Percentiles rank a stretch among this genome's conserved stretches.
These are phyloP conservation scores for Fusarium zealandicum DNA, from an alignment of 2,329 filamentous ascomycete genomes.

Conservation along the genomic window DNA sequence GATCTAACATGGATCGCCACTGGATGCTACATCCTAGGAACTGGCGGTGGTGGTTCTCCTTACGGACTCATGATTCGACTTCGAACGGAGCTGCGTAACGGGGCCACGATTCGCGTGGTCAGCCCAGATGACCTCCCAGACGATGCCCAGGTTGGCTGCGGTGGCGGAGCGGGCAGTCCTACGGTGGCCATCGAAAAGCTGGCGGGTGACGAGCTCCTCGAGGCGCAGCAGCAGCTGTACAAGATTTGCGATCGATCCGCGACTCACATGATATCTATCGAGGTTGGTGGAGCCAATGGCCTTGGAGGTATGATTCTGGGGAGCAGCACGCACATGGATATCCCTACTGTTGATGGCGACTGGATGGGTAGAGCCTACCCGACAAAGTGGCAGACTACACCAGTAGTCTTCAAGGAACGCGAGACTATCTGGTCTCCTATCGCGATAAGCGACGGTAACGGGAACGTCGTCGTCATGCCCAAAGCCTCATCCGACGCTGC, in stretches of 20 bases:
- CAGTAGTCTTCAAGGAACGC: conserved; percentile 59
- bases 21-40: conserved; percentile 68
- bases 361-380: conserved; percentile 66
- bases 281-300: conserved; percentile 73
- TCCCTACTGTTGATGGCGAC: conserved; percentile 61
- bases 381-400: conserved; percentile 63
- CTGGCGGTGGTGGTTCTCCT: conserved; percentile 65
- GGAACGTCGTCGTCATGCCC: conserved; percentile 59
- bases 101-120: conserved; percentile 59
- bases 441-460: conserved; percentile 60
- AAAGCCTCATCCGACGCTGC: conserved; percentile 54
- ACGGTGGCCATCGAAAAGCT: conserved; percentile 68
- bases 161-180: conserved; percentile 65
- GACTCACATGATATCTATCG: conserved; percentile 67
- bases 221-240: conserved; percentile 61
- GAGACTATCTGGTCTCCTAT: conserved; percentile 55
- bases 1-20: conserved; percentile 64
- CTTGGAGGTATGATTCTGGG: conserved; percentile 65
- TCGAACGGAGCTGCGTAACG: conserved; percentile 57
- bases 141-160: conserved; percentile 61
- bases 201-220: conserved; percentile 61
- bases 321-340: conserved; percentile 58
- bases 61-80: conserved; percentile 60
- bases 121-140: conserved; percentile 58
- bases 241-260: conserved; percentile 55